Base-by-base conservation (phyloP, 345 rosid species). In the Clarkia xantiana region DNA sequence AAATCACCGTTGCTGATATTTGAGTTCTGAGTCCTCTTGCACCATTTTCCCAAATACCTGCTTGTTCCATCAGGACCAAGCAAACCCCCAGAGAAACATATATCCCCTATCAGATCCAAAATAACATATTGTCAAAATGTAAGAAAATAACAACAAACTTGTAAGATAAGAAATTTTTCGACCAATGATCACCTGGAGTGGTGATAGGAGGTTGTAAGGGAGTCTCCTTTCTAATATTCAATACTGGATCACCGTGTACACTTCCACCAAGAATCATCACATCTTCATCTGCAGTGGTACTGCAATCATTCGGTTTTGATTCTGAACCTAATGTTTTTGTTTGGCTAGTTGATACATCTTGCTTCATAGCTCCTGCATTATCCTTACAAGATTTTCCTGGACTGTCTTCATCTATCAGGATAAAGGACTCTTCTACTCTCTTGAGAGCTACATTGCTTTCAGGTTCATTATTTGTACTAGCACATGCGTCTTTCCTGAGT, bases 1-100 rank as follows among this genome's bases (percentile, higher is more conserved):
- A 91, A 62, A 72, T 72, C 76, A 53, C 85, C 70, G 34, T 61
- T 75, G 40, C 54, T 65, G 38, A 62, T 46, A 43, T 66, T 57
- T 38, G 61, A 75, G 44, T 58, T 64, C 39, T 79, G 77, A 50
- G 71, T 69, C 41, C 83, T 81, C 70, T 78, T 91, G 70, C 83
- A 86, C 98, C 98, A 91, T 64, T 84, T 86, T 43, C 94, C 79
- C 62, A 81, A 57, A 60, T 75, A 76, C 61, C 77, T 58, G 25
- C 66, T 79, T 40, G 78, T 64, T 58, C 88, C 94, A 64, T 78
- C 94, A 16, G 85, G 88, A 44, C 81, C 85, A 41, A 77, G 76
- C 69, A 84, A 60, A 62, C 91, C 87, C 51, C 77, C 59, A 36
- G 95, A 76, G 58, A 83, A 71, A 58, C 82, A 81, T 49, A 64